Percentiles rank a stretch among this genome's conserved stretches.
phyloP scores from a whole-genome alignment of 73 alveolate genomes.

The Stentor roeselii region DNA sequence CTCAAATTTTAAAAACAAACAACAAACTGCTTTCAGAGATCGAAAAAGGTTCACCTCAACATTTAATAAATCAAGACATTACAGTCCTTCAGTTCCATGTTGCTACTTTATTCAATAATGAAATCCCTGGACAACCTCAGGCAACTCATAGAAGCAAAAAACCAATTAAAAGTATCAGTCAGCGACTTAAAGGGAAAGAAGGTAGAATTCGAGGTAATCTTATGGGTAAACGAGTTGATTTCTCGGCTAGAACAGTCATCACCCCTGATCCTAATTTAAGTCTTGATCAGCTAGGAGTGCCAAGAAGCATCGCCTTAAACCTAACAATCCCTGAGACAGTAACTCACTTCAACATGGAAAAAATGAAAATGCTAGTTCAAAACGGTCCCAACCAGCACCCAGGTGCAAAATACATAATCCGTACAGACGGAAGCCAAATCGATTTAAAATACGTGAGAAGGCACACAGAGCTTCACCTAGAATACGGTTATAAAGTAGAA shows the following conservation, averaged over 20 bases:
- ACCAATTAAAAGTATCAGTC: slow-evolving; percentile 65
- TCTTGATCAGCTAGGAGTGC: slow-evolving; percentile 98
- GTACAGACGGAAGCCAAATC: slow-evolving; percentile 75
- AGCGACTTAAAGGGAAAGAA: slow-evolving; percentile 97
- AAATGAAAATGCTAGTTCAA: slow-evolving; percentile 71
- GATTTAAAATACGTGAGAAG: slow-evolving; percentile 76
- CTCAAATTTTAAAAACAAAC: slow-evolving; percentile 74
- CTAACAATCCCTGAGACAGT: slow-evolving; percentile 98
- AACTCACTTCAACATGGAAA: slow-evolving; percentile 84
- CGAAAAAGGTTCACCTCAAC: slow-evolving; percentile 48
- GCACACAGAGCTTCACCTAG: slow-evolving; percentile 79
- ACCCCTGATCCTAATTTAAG: slow-evolving; percentile 99
- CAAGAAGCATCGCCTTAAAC: slow-evolving; percentile 91
- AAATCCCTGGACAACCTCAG: slow-evolving; percentile 75
- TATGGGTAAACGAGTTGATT: slow-evolving; percentile 99
- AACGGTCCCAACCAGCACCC: slow-evolving; percentile 96
- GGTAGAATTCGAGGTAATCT: slow-evolving; percentile 99
- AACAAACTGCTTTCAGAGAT: slow-evolving; percentile 46
- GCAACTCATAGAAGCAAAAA: slow-evolving; percentile 80
- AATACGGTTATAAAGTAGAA: slow-evolving; percentile 94
- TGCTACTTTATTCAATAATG: slow-evolving; percentile 94
- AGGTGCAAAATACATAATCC: slow-evolving; percentile 93
- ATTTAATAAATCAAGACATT: slow-evolving; percentile 64
- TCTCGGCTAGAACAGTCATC: slow-evolving; percentile 99
- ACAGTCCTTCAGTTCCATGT: slow-evolving; percentile 77